Percentiles rank a stretch among this genome's conserved stretches.
These are phyloP conservation scores for Ananas comosus DNA, from an alignment of 176 grass and related monocot species.

Conservation along the genomic window DNA sequence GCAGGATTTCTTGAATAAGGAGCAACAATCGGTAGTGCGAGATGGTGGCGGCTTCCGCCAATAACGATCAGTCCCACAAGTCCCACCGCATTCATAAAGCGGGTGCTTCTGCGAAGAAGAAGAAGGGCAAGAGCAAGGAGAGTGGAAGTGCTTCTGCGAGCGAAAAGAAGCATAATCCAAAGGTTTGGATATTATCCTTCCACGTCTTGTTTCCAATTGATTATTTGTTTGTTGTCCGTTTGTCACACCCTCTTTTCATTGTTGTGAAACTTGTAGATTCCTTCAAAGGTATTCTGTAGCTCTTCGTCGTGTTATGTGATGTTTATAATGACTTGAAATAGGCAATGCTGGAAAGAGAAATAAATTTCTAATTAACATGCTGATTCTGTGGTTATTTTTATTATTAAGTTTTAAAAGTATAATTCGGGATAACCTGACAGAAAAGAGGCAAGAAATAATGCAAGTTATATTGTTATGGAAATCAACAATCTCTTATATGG, in stretches of 20 bases:
- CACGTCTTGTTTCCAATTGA: neutral
- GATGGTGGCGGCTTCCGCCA: constrained; percentile 41
- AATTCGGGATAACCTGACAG: too few relatives aligned
- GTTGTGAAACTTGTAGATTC: constrained; percentile 1
- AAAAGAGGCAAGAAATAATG: too few relatives aligned
- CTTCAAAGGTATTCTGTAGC: neutral
- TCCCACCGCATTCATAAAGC: constrained; percentile 66
- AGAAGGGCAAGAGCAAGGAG: constrained; percentile 35
- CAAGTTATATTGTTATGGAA: too few relatives aligned
- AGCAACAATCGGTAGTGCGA: neutral
- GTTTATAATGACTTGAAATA: too few relatives aligned
- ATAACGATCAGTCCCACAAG: constrained; percentile 58
- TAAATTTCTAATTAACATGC: too few relatives aligned
- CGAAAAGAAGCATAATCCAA: constrained; percentile 58
- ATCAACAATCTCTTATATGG: too few relatives aligned
- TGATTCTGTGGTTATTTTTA: too few relatives aligned
- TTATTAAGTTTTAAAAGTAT: too few relatives aligned
- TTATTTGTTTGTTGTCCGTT: neutral
- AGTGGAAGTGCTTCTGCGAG: constrained; percentile 31
- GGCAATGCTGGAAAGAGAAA: too few relatives aligned
- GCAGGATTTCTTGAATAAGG: neutral
- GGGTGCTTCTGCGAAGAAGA: constrained; percentile 58
- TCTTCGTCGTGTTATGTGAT: too few relatives aligned
- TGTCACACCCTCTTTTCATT: neutral
- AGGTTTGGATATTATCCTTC: constrained; percentile 33